Evolutionary conservation across 495 filamentous ascomycete species (phyloP), one percentile per base, ranked within the genome.

Genomic region (Penicillium desertorum): DNA sequence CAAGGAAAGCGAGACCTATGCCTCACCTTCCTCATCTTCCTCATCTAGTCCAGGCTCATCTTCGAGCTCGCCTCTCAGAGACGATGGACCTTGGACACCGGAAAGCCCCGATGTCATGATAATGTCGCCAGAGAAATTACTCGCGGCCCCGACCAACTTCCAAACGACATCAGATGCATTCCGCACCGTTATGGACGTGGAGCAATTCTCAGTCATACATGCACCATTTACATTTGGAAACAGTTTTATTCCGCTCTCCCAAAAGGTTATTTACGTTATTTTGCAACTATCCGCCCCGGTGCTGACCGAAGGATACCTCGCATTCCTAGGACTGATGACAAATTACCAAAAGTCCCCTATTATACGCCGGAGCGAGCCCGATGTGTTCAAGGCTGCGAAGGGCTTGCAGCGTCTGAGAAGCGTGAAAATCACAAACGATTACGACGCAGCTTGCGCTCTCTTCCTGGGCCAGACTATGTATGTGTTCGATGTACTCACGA

Each of bases 381-480:
- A 69, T 27, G 64, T 69, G 61, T 39, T 16, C 14, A 67, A 63
- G 41, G 66, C 66, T 7, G 64, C 66, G 9, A 61, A 57, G n/a
- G 67, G 62, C 1, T 37, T 70, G 53, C 64, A 68, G 36, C 55
- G 56, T 11, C 51, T 70, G 37, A 56, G 65, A 51, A 57, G 54
- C 29, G 58, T 68, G 0, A 60, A 54, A 16, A 70, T 68, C n/a
- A 20, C 43, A 5, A 53, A 63, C 23, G 60, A 61, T 30, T 63
- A 63, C 44, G 65, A 68, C 56, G 65, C 67, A 16, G 65, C 59
- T 9, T 65, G 65, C 20, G 56, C 57, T 22, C 60, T 70, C 36
- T 66, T 70, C 49, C 58, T 70, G 14, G 67, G 67, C 5, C 67
- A 70, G 55, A 64, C 59, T 1, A 66, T 70, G 62, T 70, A 68